These are phyloP conservation scores for Penicillium sp. DNA, from an alignment of 2,329 filamentous ascomycete genomes.

Conservation along the genomic window DNA sequence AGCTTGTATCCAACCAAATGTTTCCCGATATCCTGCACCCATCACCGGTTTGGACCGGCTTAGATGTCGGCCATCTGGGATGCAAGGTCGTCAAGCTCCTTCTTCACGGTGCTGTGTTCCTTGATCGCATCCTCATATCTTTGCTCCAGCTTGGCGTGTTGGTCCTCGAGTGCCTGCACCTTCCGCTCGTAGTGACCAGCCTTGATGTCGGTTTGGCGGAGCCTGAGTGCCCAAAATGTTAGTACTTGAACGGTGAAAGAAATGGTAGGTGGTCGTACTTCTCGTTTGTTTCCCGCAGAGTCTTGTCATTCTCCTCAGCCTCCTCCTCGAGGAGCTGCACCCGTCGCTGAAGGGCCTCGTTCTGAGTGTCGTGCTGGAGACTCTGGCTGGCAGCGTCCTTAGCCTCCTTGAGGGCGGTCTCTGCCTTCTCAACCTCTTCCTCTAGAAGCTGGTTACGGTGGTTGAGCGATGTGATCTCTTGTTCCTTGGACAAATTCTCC, in stretches of 20 bases:
- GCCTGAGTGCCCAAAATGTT: conserved; percentile 55
- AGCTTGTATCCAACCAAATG: conserved; percentile 28
- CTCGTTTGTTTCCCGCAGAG: conserved; percentile 93
- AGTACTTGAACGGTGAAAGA: conserved; percentile 5
- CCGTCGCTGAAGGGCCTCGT: conserved; percentile 86
- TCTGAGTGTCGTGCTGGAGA: conserved; percentile 78
- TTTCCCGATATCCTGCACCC: conserved; percentile 29
- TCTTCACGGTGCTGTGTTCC: conserved; percentile 80
- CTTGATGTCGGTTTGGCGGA: conserved; percentile 98
- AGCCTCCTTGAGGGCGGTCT: conserved; percentile 75
- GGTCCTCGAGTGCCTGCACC: conserved; percentile 90
- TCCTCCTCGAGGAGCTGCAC: conserved; percentile 97
- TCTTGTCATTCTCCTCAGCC: conserved; percentile 94
- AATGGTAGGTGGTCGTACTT: conserved; percentile 65
- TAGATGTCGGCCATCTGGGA: conserved; percentile 91
- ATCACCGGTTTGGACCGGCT: conserved; percentile 37
- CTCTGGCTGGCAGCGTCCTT: conserved; percentile 85
- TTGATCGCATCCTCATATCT: conserved; percentile 98
- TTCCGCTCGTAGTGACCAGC: conserved; percentile 99
- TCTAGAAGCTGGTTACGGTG: conserved; percentile 95
- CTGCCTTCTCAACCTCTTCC: conserved; percentile 87
- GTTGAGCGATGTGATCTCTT: conserved; percentile 92
- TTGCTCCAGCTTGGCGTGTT: conserved; percentile 90
- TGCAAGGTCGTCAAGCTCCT: conserved; percentile 89
- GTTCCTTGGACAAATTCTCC: conserved; percentile 94